Evolutionary conservation across 352 stramenopile species (phyloP).

Genomic region (Globisporangium radiosum): DNA sequence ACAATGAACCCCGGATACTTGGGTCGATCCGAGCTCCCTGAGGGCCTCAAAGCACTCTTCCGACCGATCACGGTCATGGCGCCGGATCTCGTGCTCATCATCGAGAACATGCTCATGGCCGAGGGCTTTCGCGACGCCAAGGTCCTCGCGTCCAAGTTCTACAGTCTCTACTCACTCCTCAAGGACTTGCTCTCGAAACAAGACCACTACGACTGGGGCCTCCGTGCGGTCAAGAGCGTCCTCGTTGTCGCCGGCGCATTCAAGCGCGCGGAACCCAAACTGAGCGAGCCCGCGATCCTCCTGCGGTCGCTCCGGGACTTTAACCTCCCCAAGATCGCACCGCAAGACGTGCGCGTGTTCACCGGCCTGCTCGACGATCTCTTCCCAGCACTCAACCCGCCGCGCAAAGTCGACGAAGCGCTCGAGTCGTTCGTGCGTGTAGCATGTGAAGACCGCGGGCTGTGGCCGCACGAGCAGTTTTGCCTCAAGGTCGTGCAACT

Average conservation of each 20-base stretch:
- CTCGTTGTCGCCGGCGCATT: constrained; percentile 91
- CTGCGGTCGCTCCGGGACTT: constrained; percentile 95
- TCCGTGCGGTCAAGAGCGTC: constrained; percentile 93
- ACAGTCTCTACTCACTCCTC: constrained; percentile 91
- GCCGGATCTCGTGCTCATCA: constrained; percentile 94
- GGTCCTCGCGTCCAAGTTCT: constrained; percentile 92
- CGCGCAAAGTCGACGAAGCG: constrained; percentile 80
- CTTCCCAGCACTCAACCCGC: constrained; percentile 88
- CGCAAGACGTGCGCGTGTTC: constrained; percentile 92
- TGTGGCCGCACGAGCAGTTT: constrained; percentile 92
- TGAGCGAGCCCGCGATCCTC: constrained; percentile 90
- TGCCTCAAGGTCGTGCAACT: constrained; percentile 94
- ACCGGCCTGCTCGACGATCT: constrained; percentile 90
- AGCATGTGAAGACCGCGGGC: constrained; percentile 83
- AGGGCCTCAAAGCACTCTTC: constrained; percentile 93
- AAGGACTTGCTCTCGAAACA: constrained; percentile 92
- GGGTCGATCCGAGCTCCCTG: constrained; percentile 89
- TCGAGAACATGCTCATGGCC: constrained; percentile 97
- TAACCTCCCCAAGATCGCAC: constrained; percentile 95
- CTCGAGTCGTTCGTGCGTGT: constrained; percentile 89
- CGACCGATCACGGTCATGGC: constrained; percentile 95
- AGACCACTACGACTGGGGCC: constrained; percentile 95
- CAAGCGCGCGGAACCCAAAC: constrained; percentile 89
- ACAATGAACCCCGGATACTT: constrained; percentile 97
- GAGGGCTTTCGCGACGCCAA: constrained; percentile 93